A percentile compares a stretch with the other conserved stretches of the same genome.
Evolutionary conservation across 2,329 filamentous ascomycete species (phyloP).

Genomic region (Botrytis sinoallii): DNA sequence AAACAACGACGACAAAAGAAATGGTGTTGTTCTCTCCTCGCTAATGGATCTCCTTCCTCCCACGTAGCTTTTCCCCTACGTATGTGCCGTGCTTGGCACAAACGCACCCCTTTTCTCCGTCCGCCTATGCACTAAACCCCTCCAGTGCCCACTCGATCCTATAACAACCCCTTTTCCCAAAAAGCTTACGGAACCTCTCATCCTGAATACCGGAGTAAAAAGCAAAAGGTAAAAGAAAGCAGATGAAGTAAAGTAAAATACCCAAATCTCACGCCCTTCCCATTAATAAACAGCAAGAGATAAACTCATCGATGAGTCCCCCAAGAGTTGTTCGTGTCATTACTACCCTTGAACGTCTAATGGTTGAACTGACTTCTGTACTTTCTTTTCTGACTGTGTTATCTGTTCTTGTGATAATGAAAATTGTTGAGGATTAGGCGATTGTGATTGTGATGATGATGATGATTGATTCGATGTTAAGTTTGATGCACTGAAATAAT

Average conservation of each 20-base stretch:
- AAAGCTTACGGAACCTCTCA: neutral
- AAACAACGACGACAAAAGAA: neutral
- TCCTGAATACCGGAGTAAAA: too few relatives aligned
- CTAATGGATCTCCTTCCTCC: too few relatives aligned
- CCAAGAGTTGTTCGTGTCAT: slow-evolving; percentile 13
- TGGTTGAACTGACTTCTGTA: slow-evolving; percentile 1
- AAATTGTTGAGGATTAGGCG: neutral
- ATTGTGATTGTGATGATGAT: neutral
- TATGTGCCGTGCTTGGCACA: neutral
- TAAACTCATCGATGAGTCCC: slow-evolving; percentile 3
- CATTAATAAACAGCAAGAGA: slow-evolving; percentile 10
- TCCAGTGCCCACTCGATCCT: neutral
- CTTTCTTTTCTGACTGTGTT: slow-evolving; percentile 5
- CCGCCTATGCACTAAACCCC: neutral
- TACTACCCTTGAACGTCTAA: slow-evolving; percentile 13
- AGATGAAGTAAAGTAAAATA: neutral
- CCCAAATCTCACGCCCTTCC: neutral
- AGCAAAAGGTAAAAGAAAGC: neutral
- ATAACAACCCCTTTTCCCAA: neutral
- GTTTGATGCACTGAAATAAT: neutral
- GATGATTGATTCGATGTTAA: neutral
- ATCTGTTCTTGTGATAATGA: neutral
- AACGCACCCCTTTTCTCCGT: neutral
- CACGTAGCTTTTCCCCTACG: neutral
- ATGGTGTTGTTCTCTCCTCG: neutral